phyloP scores from a whole-genome alignment of 2,329 filamentous ascomycete genomes.

The Aspergillus amoenus region DNA sequence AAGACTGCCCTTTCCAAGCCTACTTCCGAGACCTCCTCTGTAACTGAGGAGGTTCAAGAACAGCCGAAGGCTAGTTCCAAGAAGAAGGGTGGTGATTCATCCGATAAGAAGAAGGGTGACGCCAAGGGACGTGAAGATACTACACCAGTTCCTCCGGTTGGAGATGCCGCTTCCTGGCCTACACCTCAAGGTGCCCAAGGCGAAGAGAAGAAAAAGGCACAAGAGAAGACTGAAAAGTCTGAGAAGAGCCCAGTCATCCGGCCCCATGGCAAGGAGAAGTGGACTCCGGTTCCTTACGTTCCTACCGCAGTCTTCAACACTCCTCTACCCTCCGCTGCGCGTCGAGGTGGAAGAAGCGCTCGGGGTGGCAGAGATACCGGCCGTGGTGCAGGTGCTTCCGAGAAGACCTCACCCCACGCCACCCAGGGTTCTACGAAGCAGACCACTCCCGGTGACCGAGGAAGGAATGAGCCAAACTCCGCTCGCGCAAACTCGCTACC shows the following conservation, averaged over 20 bases:
- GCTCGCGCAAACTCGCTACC: conserved; percentile 42
- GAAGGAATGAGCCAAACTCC: conserved; percentile 36
- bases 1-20: conserved; percentile 28
- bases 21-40: conserved; percentile 25
- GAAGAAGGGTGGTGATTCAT: conserved; percentile 39
- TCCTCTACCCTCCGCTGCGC: conserved; percentile 57
- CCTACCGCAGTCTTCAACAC: conserved; percentile 86
- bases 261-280: conserved; percentile 71
- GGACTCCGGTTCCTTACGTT: conserved; percentile 79
- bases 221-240: conserved; percentile 60
- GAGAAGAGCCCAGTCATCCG: conserved; percentile 59
- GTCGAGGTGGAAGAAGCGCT: conserved; percentile 56
- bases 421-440: conserved; percentile 32
- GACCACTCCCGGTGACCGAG: conserved; percentile 30
- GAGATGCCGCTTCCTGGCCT: conserved; percentile 81
- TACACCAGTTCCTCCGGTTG: conserved; percentile 62
- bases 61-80: conserved; percentile 38
- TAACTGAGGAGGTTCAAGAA: conserved; percentile 40
- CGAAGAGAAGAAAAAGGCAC: conserved; percentile 72
- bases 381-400: conserved; percentile 38
- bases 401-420: conserved; percentile 33
- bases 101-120: conserved; percentile 36
- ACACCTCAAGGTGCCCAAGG: conserved; percentile 78
- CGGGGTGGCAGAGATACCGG: conserved; percentile 55
- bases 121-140: conserved; percentile 43